These are phyloP conservation scores for Plasmodium reichenowi DNA, from an alignment of 169 alveolate species.

Conservation along the genomic window DNA sequence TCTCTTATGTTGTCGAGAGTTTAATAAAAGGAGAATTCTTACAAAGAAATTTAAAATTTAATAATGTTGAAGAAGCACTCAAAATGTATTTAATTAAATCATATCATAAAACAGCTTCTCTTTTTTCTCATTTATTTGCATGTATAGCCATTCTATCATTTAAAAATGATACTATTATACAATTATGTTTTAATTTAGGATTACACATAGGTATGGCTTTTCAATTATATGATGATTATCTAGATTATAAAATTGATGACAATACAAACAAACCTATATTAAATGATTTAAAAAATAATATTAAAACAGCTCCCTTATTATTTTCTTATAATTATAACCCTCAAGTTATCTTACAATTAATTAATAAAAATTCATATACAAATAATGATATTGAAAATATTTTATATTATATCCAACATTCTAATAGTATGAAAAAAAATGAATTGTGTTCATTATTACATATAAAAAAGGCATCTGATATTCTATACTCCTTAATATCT, in stretches of 20 bases:
- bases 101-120: slow-evolving; percentile 85
- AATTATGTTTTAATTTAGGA: slow-evolving; percentile 86
- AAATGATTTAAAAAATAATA: slow-evolving; percentile 85
- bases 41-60: slow-evolving; percentile 32
- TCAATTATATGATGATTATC: slow-evolving; percentile 90
- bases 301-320: slow-evolving; percentile 85
- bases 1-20: slow-evolving; percentile 83
- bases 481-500: slow-evolving; percentile 30
- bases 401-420: slow-evolving; percentile 26
- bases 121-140: slow-evolving; percentile 73
- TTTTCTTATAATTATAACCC: slow-evolving; percentile 64
- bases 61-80: slow-evolving; percentile 79
- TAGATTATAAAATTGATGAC: slow-evolving; percentile 82
- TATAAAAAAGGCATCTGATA: slow-evolving; percentile 64
- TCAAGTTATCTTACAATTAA: slow-evolving; percentile 21
- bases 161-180: slow-evolving; percentile 60
- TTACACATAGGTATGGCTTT: slow-evolving; percentile 91
- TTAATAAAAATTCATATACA: slow-evolving; percentile 36
- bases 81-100: slow-evolving; percentile 79
- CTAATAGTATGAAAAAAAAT: slow-evolving; percentile 71
- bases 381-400: slow-evolving; percentile 37
- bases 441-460: slow-evolving; percentile 65
- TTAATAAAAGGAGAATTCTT: slow-evolving; percentile 80
- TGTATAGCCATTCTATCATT: slow-evolving; percentile 65
- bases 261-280: slow-evolving; percentile 88